Percentiles rank a stretch among this genome's conserved stretches.
phyloP scores from a whole-genome alignment of 129 eudicot genomes.

The Silybum marianum region DNA sequence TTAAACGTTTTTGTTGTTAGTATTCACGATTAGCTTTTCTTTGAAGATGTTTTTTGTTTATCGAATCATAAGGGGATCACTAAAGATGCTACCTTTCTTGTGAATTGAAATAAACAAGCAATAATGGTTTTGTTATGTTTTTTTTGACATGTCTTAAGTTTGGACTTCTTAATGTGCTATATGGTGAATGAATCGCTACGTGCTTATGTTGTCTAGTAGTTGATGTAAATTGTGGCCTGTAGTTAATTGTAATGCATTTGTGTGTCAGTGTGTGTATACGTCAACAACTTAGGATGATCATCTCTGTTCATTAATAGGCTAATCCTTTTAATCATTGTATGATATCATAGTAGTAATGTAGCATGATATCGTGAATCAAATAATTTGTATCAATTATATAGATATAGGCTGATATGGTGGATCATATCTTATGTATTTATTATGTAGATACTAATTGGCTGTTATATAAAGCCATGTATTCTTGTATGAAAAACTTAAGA shows the following conservation, averaged over 20 bases:
- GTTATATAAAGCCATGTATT: too few relatives aligned
- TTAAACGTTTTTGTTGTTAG: background rate
- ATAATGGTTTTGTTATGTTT: background rate
- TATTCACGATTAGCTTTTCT: background rate
- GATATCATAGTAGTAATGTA: too few relatives aligned
- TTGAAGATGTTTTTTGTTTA: background rate
- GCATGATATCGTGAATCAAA: too few relatives aligned
- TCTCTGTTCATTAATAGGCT: background rate
- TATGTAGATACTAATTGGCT: too few relatives aligned
- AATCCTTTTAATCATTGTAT: too few relatives aligned
- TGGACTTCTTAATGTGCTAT: background rate
- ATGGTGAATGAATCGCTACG: background rate
- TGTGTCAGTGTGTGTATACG: background rate
- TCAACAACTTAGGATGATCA: background rate
- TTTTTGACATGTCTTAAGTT: background rate
- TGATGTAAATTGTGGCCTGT: background rate
- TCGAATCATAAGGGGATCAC: background rate
- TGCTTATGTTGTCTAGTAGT: background rate
- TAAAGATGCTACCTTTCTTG: background rate
- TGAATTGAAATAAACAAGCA: background rate
- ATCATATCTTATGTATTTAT: too few relatives aligned
- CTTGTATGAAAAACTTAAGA: too few relatives aligned
- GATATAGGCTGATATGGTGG: too few relatives aligned
- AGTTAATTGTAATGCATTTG: background rate
- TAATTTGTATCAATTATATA: too few relatives aligned